These are phyloP conservation scores for Citrus unshiu DNA, from an alignment of 345 rosid genomes.

Conservation along the genomic window DNA sequence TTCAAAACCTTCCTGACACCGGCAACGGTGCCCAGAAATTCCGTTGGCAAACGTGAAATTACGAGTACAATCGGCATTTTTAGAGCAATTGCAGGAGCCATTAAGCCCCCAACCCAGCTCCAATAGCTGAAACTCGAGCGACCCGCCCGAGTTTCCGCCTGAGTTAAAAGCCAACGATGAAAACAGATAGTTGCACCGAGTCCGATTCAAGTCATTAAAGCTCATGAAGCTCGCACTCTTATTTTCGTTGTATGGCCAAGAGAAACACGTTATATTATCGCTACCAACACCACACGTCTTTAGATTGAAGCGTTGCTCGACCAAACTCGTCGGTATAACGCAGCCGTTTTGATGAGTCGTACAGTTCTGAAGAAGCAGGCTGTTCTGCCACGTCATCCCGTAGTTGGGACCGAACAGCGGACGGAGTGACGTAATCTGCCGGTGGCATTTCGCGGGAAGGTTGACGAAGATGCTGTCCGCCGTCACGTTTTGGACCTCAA, in stretches of 20 bases:
- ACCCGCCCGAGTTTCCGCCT: constrained; percentile 11
- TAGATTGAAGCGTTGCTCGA: constrained; percentile 12
- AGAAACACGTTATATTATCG: constrained; percentile 44
- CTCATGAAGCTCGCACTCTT: constrained; percentile 17
- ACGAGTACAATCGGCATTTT: constrained; percentile 21
- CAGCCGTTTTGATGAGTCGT: constrained; percentile 20
- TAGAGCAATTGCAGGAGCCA: constrained; percentile 40
- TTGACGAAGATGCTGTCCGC: constrained; percentile 28
- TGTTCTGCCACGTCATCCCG: constrained; percentile 46
- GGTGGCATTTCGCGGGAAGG: constrained; percentile 46
- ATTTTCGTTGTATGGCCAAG: background rate
- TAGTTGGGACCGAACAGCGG: constrained; percentile 38
- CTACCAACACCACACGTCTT: constrained; percentile 23
- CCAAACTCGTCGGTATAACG: constrained; percentile 26
- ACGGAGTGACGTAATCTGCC: constrained; percentile 12
- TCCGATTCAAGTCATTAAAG: constrained; percentile 12
- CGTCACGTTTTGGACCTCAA: constrained; percentile 56
- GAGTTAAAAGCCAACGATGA: constrained; percentile 52
- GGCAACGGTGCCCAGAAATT: constrained; percentile 41
- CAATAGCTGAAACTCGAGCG: constrained; percentile 47
- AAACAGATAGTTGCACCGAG: constrained; percentile 36
- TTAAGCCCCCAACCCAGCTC: constrained; percentile 73
- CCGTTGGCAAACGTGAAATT: constrained; percentile 6
- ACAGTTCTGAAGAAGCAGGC: constrained; percentile 63
- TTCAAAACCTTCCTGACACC: constrained; percentile 41